phyloP scores from a whole-genome alignment of 257 asterid species.

The Solanum sparsipilum region DNA sequence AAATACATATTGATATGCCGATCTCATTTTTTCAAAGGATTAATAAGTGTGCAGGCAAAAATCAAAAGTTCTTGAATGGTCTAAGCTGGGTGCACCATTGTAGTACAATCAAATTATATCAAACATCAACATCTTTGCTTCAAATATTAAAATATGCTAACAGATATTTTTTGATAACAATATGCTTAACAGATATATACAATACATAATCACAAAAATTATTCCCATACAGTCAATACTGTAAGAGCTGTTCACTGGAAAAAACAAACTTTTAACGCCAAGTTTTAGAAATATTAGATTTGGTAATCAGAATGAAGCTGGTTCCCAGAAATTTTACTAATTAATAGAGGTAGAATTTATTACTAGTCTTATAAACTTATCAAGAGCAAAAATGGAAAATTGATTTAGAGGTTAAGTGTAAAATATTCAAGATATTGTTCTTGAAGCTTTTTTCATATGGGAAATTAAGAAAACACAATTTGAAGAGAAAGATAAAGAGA shows the following conservation, averaged over 20 bases:
- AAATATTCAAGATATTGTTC: background rate
- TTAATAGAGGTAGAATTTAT: background rate
- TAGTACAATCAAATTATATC: background rate
- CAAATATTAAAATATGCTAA: background rate
- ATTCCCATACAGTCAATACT: background rate
- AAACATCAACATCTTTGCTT: background rate
- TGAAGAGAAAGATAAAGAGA: background rate
- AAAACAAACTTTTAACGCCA: background rate
- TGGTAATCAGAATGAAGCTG: background rate
- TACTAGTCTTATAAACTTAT: background rate
- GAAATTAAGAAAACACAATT: background rate
- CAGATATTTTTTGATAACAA: background rate
- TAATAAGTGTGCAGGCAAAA: background rate
- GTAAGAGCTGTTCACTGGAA: background rate
- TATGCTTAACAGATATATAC: background rate
- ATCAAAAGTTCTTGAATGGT: background rate
- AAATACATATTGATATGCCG: background rate
- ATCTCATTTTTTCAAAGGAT: background rate
- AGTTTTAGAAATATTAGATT: background rate
- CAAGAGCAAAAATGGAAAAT: background rate
- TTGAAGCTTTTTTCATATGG: background rate
- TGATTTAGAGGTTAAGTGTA: background rate
- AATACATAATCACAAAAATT: background rate
- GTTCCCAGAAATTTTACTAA: background rate
- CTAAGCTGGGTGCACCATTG: background rate